Conservation (phyloP, 1,284 basidiomycete species). For the Psilocybe mexicana region DNA sequence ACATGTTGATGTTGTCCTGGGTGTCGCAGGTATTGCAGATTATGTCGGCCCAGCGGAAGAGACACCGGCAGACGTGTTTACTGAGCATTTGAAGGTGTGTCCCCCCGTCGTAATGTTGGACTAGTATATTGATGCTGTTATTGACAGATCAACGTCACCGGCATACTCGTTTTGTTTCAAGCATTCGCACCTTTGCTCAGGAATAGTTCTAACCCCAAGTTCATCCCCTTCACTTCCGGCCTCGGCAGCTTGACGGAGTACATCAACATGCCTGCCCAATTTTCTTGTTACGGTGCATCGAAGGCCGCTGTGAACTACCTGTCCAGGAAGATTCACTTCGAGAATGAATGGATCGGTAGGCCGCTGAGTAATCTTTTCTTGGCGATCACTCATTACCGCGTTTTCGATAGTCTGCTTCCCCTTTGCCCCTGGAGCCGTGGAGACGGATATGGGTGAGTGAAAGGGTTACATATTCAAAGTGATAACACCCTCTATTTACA, state of each 20-base stretch:
- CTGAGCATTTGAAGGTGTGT: neutral
- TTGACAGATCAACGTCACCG: neutral
- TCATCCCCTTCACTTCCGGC: neutral
- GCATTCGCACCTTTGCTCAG: neutral
- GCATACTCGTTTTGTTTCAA: neutral
- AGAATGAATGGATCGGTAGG: slow-evolving; percentile 20
- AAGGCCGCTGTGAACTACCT: slow-evolving; percentile 19
- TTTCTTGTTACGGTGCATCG: slow-evolving; percentile 7
- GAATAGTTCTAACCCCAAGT: neutral
- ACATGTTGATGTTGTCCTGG: slow-evolving; percentile 8
- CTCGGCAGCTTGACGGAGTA: neutral
- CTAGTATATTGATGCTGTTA: neutral
- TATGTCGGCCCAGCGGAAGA: neutral
- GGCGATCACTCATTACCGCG: neutral
- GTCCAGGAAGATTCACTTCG: slow-evolving; percentile 18
- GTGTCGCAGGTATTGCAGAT: neutral
- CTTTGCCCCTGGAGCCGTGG: slow-evolving; percentile 12
- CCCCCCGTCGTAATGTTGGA: neutral
- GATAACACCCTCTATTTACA: neutral
- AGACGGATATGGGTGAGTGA: slow-evolving; percentile 18
- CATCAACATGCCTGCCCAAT: neutral
- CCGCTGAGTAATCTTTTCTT: neutral
- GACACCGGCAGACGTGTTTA: neutral
- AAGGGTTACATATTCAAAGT: no score
- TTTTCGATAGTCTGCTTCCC: slow-evolving; percentile 9